Percentiles rank a stretch among this genome's conserved stretches.
Evolutionary conservation across 805 yeast genomes (phyloP).

Genomic region (Yarrowia yakushimensis): DNA sequence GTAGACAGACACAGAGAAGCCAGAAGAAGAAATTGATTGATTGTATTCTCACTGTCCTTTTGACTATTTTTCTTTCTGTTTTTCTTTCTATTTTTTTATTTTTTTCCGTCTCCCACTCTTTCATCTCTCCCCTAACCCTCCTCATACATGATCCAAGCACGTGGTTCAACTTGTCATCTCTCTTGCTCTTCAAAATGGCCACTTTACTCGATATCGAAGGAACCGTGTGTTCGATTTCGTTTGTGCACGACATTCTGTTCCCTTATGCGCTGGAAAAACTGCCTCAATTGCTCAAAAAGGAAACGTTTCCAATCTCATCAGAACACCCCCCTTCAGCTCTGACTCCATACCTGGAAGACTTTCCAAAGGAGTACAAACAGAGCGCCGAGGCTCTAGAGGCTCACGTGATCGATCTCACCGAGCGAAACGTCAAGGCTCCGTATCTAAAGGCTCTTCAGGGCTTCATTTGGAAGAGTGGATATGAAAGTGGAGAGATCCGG

Average conservation of each 20-base stretch:
- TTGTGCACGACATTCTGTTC: conserved; percentile 68
- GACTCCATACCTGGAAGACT: conserved; percentile 41
- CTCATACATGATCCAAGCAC: neutral
- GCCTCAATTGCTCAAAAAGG: conserved; percentile 30
- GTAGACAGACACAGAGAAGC: no score
- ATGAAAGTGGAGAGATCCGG: conserved; percentile 64
- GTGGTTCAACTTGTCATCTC: neutral
- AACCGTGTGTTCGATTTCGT: conserved; percentile 85
- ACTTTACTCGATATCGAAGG: conserved; percentile 79
- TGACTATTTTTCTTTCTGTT: no score
- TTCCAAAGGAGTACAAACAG: conserved; percentile 42
- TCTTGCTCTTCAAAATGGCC: neutral
- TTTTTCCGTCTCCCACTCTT: neutral
- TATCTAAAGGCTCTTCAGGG: conserved; percentile 79
- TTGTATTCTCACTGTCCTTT: no score
- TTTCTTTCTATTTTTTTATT: no score
- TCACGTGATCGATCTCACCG: conserved; percentile 58
- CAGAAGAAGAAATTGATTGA: no score
- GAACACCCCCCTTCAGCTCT: conserved; percentile 7
- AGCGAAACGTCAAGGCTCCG: conserved; percentile 71
- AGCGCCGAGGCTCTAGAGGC: conserved; percentile 39
- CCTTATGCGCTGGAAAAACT: conserved; percentile 60
- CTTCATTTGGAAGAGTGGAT: conserved; percentile 75
- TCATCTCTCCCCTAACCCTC: neutral
- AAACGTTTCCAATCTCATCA: conserved; percentile 33